A percentile compares a stretch with the other conserved stretches of the same genome.
These are phyloP conservation scores for Myxozyma neglecta DNA, from an alignment of 805 yeast genomes.

Conservation along the genomic window DNA sequence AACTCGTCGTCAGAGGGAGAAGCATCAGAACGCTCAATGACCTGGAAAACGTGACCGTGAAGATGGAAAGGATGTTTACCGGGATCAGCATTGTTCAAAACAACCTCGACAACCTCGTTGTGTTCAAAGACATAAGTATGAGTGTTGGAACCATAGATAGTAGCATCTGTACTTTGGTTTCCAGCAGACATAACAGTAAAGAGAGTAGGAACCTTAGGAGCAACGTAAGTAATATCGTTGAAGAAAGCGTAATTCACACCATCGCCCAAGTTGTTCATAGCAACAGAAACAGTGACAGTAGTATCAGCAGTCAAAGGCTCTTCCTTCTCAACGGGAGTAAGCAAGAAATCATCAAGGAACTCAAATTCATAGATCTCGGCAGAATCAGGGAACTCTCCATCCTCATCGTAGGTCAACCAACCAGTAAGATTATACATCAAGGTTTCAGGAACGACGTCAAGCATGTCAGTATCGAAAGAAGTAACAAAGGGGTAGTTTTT, in stretches of 20 bases:
- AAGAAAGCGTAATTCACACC: conserved; percentile 97
- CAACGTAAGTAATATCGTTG: conserved; percentile 75
- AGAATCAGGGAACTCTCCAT: conserved; percentile 50
- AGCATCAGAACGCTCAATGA: conserved; percentile 67
- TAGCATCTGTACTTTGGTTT: conserved; percentile 50
- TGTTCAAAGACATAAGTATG: conserved; percentile 69
- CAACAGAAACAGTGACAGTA: conserved; percentile 66
- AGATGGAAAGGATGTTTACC: conserved; percentile 98
- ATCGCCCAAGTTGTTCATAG: conserved; percentile 78
- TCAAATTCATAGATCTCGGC: conserved; percentile 45
- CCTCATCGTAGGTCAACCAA: conserved; percentile 59
- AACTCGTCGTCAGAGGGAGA: conserved; percentile 55
- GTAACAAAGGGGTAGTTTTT: conserved; percentile 81
- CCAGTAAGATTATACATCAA: conserved; percentile 72
- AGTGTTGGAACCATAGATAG: conserved; percentile 81
- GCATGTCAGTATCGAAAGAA: conserved; percentile 75
- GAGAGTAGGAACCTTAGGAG: conserved; percentile 84
- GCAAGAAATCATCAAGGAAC: conserved; percentile 71
- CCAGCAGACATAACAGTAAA: conserved; percentile 65
- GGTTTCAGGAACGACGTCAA: conserved; percentile 69
- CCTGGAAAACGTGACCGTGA: conserved; percentile 92
- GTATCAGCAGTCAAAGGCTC: conserved; percentile 67
- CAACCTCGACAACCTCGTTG: conserved; percentile 72
- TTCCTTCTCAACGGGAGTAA: conserved; percentile 61
- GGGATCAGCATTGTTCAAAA: conserved; percentile 80